Percentiles rank a stretch among this genome's conserved stretches.
Conservation (phyloP, 2,329 filamentous ascomycete species). For the Pseudogymnoascus sp. region DNA sequence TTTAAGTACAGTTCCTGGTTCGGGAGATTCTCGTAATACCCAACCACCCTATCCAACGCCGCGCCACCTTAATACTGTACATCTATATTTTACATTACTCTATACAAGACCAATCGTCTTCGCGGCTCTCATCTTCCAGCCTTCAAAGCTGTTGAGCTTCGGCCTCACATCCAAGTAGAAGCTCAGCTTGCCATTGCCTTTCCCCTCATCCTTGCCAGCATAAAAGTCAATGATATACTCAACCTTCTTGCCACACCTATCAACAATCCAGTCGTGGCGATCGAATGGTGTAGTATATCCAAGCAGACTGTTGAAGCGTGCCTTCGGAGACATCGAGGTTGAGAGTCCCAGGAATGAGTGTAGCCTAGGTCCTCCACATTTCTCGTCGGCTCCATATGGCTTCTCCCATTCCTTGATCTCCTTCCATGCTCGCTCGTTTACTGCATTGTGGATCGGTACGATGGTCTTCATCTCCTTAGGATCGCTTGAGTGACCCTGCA, state of each 20-base stretch:
- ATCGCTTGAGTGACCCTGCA: conserved; percentile 57
- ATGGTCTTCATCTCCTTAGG: conserved; percentile 80
- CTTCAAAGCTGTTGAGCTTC: conserved; percentile 63
- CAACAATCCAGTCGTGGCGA: conserved; percentile 93
- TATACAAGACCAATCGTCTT: conserved; percentile 46
- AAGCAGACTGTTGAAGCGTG: conserved; percentile 72
- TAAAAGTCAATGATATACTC: conserved; percentile 99
- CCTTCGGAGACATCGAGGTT: conserved; percentile 68
- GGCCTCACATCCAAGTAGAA: conserved; percentile 65
- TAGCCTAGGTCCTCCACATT: conserved; percentile 72
- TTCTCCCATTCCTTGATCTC: conserved; percentile 88
- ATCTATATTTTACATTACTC: conserved; percentile 9
- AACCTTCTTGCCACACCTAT: conserved; percentile 76
- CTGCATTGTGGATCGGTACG: conserved; percentile 95
- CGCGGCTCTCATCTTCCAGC: conserved; percentile 58
- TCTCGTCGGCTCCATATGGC: conserved; percentile 53
- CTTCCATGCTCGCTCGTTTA: conserved; percentile 92
- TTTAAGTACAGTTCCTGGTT: conserved; percentile 6
- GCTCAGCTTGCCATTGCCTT: conserved; percentile 43
- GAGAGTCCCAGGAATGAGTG: conserved; percentile 75
- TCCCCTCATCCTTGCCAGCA: conserved; percentile 51
- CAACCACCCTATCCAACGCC: neutral
- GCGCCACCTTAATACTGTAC: neutral
- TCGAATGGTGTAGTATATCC: conserved; percentile 94
- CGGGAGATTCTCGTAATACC: neutral